phyloP scores from a whole-genome alignment of 2,329 filamentous ascomycete genomes.

The Epichloe typhina region DNA sequence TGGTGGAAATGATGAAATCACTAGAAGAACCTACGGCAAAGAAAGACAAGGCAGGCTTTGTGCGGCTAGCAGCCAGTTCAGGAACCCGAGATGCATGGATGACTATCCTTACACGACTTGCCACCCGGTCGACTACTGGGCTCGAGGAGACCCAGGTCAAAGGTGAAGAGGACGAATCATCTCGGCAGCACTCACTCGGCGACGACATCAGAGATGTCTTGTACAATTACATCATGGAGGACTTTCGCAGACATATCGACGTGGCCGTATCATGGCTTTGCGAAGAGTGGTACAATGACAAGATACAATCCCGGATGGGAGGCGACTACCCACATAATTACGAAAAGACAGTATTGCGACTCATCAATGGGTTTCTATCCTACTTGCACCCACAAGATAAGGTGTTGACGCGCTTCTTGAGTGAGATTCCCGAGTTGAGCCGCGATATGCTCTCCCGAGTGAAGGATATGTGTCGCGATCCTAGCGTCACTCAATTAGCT shows the following conservation, averaged over 20 bases:
- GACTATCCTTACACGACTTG: constrained; percentile 72
- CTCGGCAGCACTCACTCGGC: constrained; percentile 35
- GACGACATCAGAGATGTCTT: constrained; percentile 67
- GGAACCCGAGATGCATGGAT: constrained; percentile 86
- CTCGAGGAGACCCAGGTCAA: constrained; percentile 50
- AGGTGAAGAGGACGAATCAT: constrained; percentile 40
- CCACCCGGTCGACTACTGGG: constrained; percentile 62
- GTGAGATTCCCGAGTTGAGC: constrained; percentile 76
- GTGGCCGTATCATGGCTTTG: constrained; percentile 87
- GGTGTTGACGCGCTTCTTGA: constrained; percentile 77
- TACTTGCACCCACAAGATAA: constrained; percentile 90
- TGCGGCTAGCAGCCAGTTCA: constrained; percentile 68
- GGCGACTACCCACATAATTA: constrained; percentile 51
- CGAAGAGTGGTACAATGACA: constrained; percentile 97
- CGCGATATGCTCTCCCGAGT: constrained; percentile 59
- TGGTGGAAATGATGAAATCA: constrained; percentile 65
- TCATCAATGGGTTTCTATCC: constrained; percentile 80
- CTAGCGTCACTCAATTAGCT: constrained; percentile 48
- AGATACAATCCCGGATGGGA: constrained; percentile 28
- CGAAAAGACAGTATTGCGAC: constrained; percentile 61
- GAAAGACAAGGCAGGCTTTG: constrained; percentile 61
- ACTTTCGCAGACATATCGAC: constrained; percentile 82
- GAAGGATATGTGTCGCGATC: constrained; percentile 52
- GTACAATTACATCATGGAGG: constrained; percentile 77
- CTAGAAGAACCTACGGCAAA: constrained; percentile 53